Evolutionary conservation across 805 yeast species (phyloP).

Genomic region (Brettanomyces nanus): DNA sequence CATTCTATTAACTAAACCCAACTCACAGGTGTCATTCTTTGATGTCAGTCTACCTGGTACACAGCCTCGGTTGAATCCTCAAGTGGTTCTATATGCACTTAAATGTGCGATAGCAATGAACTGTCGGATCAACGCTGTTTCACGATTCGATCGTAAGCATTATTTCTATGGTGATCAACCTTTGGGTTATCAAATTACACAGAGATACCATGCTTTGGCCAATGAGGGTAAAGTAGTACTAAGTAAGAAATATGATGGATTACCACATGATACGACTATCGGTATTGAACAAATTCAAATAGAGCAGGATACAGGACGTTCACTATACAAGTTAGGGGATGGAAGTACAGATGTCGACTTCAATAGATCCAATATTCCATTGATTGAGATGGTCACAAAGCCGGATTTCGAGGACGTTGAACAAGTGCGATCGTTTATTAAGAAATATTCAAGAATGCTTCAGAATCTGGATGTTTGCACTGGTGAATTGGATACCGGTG

Average conservation of each 20-base stretch:
- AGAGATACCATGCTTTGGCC: conserved; percentile 75
- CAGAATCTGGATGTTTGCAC: conserved; percentile 66
- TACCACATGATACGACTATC: conserved; percentile 38
- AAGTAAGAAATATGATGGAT: conserved; percentile 40
- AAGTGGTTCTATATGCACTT: conserved; percentile 63
- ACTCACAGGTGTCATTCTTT: conserved; percentile 62
- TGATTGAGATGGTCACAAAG: conserved; percentile 83
- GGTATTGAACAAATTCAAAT: conserved; percentile 75
- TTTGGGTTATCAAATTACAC: conserved; percentile 91
- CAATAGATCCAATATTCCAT: conserved; percentile 78
- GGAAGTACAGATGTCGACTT: conserved; percentile 51
- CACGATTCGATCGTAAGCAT: conserved; percentile 87
- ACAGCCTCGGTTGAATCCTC: conserved; percentile 72
- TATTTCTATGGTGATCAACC: conserved; percentile 97
- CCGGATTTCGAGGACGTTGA: conserved; percentile 70
- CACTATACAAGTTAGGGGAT: conserved; percentile 40
- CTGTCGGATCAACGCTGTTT: conserved; percentile 43
- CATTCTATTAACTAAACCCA: conserved; percentile 41
- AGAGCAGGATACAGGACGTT: conserved; percentile 92
- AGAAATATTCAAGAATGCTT: conserved; percentile 68
- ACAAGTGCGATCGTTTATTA: conserved; percentile 71
- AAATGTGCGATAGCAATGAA: conserved; percentile 66
- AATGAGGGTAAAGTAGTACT: conserved; percentile 51
- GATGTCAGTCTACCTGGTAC: conserved; percentile 91
- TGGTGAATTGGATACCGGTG: conserved; percentile 91